phyloP scores from a whole-genome alignment of 2,329 filamentous ascomycete species.

The Stylonectria norvegica region DNA sequence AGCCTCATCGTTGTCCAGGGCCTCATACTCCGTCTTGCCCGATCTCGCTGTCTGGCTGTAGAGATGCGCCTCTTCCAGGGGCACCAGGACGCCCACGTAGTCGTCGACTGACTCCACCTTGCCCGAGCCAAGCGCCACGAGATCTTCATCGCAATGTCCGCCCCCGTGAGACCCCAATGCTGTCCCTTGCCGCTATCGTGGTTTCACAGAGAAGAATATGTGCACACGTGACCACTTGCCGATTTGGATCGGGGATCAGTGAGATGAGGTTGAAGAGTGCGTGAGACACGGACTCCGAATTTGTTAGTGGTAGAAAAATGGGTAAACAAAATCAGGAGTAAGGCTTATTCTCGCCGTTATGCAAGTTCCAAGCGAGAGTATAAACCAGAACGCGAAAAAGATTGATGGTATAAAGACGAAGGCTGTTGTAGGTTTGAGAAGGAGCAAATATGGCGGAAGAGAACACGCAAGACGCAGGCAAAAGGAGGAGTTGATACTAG shows the following conservation, averaged over 20 bases:
- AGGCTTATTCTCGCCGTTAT: no score
- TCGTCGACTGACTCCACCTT: conserved; percentile 45
- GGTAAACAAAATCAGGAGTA: no score
- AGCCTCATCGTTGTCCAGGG: conserved; percentile 34
- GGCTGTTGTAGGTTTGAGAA: no score
- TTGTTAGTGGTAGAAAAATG: no score
- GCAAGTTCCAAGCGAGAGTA: no score
- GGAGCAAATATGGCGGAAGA: no score
- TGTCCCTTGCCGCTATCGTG: not conserved
- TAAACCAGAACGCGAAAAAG: no score
- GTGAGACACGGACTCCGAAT: no score
- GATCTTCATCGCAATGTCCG: conserved; percentile 27
- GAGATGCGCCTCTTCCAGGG: conserved; percentile 53
- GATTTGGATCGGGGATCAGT: not conserved
- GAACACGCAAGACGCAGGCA: no score
- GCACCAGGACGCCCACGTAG: conserved; percentile 50
- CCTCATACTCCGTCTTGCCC: conserved; percentile 44
- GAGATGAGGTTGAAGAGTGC: not conserved
- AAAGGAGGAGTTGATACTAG: no score
- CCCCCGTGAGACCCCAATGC: not conserved
- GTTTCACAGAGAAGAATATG: not conserved
- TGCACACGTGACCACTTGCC: not conserved
- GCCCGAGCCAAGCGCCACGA: conserved; percentile 31
- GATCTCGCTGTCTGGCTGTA: conserved; percentile 52
- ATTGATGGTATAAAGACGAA: no score